phyloP scores from a whole-genome alignment of 1,139 yeast species.

The Candida sanyaensis region DNA sequence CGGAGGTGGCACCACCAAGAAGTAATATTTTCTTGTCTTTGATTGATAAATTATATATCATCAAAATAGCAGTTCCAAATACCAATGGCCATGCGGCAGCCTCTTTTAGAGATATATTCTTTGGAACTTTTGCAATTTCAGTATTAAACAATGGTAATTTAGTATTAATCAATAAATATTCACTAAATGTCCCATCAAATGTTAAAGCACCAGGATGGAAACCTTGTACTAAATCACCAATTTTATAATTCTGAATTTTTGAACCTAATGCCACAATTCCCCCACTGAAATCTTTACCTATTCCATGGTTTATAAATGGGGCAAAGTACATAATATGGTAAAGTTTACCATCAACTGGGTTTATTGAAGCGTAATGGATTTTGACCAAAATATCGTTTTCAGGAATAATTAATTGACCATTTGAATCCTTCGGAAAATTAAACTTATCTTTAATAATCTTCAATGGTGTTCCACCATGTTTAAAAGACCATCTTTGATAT shows the following conservation, averaged over 20 bases:
- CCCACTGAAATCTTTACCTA: slow-evolving; percentile 74
- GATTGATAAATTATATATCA: slow-evolving; percentile 25
- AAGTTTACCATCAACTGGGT: slow-evolving; percentile 65
- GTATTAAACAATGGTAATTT: slow-evolving; percentile 21
- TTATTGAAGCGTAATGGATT: slow-evolving; percentile 58
- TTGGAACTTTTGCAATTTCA: slow-evolving; percentile 48
- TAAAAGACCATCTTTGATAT: slow-evolving; percentile 2
- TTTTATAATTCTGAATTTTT: slow-evolving; percentile 29
- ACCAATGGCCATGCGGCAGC: slow-evolving; percentile 62
- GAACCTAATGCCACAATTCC: slow-evolving; percentile 57
- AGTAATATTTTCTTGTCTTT: slow-evolving; percentile 43
- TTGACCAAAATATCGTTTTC: slow-evolving; percentile 54
- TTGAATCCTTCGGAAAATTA: background rate
- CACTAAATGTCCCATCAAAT: slow-evolving; percentile 54
- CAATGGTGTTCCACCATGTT: background rate
- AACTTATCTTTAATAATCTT: background rate
- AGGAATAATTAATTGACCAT: slow-evolving; percentile 19
- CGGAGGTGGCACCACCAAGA: slow-evolving; percentile 72
- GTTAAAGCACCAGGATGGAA: slow-evolving; percentile 38
- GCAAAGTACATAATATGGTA: slow-evolving; percentile 30
- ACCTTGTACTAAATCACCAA: slow-evolving; percentile 71
- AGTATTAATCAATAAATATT: slow-evolving; percentile 38
- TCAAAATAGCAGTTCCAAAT: slow-evolving; percentile 55
- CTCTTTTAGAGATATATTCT: slow-evolving; percentile 44
- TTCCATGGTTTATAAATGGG: slow-evolving; percentile 29